Percentiles rank a stretch among this genome's conserved stretches.
Evolutionary conservation across 2,329 filamentous ascomycete genomes (phyloP).

Genomic region (Herpotrichia juniperi): DNA sequence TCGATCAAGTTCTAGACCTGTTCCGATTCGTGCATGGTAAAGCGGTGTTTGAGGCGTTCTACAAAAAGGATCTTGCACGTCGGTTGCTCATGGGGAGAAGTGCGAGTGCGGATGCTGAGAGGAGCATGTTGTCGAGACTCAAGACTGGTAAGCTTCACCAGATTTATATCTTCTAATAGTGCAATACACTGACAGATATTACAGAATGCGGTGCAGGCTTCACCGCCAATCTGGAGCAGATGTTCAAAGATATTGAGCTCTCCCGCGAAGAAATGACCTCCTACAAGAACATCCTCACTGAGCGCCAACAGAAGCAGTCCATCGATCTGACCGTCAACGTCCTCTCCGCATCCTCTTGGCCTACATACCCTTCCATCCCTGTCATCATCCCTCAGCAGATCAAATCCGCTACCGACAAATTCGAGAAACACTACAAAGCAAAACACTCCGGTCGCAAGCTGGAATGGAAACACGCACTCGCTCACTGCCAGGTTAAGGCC

Average conservation of each 20-base stretch:
- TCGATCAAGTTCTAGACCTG: conserved; percentile 90
- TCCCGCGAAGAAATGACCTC: conserved; percentile 91
- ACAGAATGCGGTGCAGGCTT: conserved; percentile 89
- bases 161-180: not conserved
- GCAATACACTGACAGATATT: conserved; percentile 9
- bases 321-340: conserved; percentile 86
- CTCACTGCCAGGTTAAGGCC: conserved; percentile 85
- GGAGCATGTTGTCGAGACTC: conserved; percentile 90
- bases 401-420: conserved; percentile 76
- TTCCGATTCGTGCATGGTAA: conserved; percentile 98
- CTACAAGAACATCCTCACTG: conserved; percentile 74
- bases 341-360: conserved; percentile 91
- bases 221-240: conserved; percentile 96
- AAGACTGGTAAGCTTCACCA: conserved; percentile 65
- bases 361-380: conserved; percentile 79
- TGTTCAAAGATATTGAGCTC: conserved; percentile 98
- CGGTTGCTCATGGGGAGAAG: conserved; percentile 89
- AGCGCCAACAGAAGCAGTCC: conserved; percentile 61
- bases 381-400: conserved; percentile 79
- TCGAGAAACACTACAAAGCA: conserved; percentile 82
- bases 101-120: conserved; percentile 92
- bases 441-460: conserved; percentile 90
- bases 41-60: conserved; percentile 97
- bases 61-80: conserved; percentile 95
- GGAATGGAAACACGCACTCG: conserved; percentile 91